These are phyloP conservation scores for Phlyctochytrium arcticum DNA, from an alignment of 192 early-diverging fungal genomes.

Conservation along the genomic window DNA sequence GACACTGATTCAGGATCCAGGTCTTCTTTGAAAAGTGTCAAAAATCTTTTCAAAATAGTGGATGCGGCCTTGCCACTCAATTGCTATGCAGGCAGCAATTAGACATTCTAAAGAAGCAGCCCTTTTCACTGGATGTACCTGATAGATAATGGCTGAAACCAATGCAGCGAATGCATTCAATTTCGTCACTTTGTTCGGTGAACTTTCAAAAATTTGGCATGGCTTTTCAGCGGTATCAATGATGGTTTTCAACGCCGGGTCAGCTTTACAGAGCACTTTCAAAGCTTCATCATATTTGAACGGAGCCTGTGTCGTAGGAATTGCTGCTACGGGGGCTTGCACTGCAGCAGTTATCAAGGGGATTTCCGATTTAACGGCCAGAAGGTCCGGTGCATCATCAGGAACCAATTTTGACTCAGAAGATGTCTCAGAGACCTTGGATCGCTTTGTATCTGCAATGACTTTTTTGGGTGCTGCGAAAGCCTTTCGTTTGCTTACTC, in stretches of 20 bases:
- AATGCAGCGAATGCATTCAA: constrained; percentile 33
- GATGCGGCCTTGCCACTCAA: constrained; percentile 64
- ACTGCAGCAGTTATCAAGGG: background rate
- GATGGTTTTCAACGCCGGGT: background rate
- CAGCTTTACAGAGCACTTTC: background rate
- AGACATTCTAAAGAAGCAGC: background rate
- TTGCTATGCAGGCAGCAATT: constrained; percentile 33
- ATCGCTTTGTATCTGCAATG: too few species aligned
- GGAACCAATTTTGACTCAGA: too few species aligned
- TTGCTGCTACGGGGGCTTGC: background rate
- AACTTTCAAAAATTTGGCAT: constrained; percentile 9
- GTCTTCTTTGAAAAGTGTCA: constrained; percentile 39
- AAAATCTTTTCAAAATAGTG: constrained; percentile 52
- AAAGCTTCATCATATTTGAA: constrained; percentile 15
- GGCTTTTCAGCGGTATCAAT: constrained; percentile 10
- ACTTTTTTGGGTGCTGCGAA: too few species aligned
- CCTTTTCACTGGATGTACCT: constrained; percentile 17
- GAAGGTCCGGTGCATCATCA: background rate
- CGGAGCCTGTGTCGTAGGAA: background rate
- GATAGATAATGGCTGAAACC: constrained; percentile 55
- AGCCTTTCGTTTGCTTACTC: too few species aligned
- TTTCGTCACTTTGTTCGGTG: background rate
- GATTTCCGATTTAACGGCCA: background rate
- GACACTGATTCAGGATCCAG: background rate
- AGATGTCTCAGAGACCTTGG: too few species aligned